phyloP scores from a whole-genome alignment of 345 rosid genomes.

The Geranium rotundifolium region DNA sequence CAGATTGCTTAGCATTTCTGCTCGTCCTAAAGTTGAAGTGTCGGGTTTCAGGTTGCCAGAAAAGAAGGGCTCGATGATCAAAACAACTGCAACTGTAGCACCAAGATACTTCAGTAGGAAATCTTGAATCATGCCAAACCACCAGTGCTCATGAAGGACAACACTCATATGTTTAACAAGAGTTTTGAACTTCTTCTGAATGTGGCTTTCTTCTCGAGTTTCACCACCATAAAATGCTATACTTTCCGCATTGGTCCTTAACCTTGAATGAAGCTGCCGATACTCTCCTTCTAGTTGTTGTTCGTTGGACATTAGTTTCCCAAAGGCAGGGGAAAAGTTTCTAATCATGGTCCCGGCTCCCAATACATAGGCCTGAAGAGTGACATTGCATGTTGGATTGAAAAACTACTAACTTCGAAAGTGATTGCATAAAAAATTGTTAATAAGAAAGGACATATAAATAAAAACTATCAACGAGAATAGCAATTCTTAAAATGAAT shows the following conservation, averaged over 20 bases:
- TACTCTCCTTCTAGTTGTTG: constrained; percentile 99
- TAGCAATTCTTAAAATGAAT: neutral
- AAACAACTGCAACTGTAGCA: constrained; percentile 84
- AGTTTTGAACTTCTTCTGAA: constrained; percentile 69
- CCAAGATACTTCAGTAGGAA: constrained; percentile 92
- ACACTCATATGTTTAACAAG: constrained; percentile 61
- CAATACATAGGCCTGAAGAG: constrained; percentile 69
- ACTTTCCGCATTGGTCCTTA: constrained; percentile 98
- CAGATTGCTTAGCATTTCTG: constrained; percentile 94
- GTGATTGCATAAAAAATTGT: neutral
- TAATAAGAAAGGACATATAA: neutral
- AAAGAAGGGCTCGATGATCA: constrained; percentile 96
- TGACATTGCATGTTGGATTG: constrained; percentile 10
- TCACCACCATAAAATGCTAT: constrained; percentile 98
- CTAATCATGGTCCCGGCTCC: constrained; percentile 82
- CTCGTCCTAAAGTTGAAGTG: constrained; percentile 83
- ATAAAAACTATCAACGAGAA: neutral
- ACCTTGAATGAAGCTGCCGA: constrained; percentile 86
- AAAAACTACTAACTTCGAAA: neutral
- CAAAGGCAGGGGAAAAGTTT: constrained; percentile 92
- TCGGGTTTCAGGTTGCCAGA: constrained; percentile 85
- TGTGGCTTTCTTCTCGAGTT: constrained; percentile 76
- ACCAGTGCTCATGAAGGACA: constrained; percentile 96
- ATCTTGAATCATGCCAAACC: constrained; percentile 99
- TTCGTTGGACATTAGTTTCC: constrained; percentile 82